Base-by-base conservation (phyloP, 306 rosid genomes). In the Vigna unguiculata region DNA sequence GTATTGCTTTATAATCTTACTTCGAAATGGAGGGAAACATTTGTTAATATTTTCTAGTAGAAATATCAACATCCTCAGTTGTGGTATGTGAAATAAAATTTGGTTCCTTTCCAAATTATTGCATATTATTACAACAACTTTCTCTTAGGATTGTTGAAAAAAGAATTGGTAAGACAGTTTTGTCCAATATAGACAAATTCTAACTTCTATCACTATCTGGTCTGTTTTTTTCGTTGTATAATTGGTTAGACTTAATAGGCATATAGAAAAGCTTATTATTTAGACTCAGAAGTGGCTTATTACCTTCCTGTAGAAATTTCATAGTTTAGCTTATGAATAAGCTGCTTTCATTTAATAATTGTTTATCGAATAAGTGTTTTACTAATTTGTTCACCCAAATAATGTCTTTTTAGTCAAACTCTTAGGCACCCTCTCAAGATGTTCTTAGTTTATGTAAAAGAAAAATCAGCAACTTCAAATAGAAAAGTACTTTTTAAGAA, bases 1-100 rank as follows among this genome's bases (percentile, higher is more conserved):
- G 97, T 81, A 76, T 85, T 65, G 38, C 77, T 69, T 46, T 59
- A 43, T 78, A 73, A 58, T 64, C 78, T 46, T 59, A 40, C 61
- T 69, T 21, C 24, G 19, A 36, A 61, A 82, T 54, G 57, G 61
- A 32, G 58, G 64, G 62, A 66, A n/a, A 41, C 54, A 71, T 64
- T 57, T 81, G 24, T 77, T 82, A 76, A 71, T 70, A 70, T 32
- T 76, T 76, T 16, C 12, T 76, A 70, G 47, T 73, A 70, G 81
- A 82, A 71, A 61, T 62, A 52, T 53, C 47, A 62, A 32, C 47
- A 82, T 22, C 82, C 78, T 82, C 78, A 40, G 34, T 70, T 10
- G 68, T 62, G 81, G 85, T 76, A 70, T 70, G 77, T 69, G 34
- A 7, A 81, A 81, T 81, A 70, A 54, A 76, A 61, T 81, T 76